A percentile compares a stretch with the other conserved stretches of the same genome.
Conservation (phyloP, 352 stramenopile genomes). For the Pythium scleroteichum region DNA sequence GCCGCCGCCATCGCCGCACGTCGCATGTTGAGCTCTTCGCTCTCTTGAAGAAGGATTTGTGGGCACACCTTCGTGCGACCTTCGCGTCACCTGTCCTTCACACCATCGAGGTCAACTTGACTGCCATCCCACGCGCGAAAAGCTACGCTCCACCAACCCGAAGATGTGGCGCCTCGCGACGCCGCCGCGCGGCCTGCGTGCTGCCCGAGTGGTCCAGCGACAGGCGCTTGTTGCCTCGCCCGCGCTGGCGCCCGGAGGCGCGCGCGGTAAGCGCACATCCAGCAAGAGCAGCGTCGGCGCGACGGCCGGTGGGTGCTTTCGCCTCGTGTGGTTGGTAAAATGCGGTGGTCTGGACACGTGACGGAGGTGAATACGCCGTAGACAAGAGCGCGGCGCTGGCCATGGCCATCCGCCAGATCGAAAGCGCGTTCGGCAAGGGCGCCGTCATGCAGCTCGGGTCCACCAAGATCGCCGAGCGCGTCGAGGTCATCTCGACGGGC, state of each 20-base stretch:
- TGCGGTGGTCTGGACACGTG: background rate
- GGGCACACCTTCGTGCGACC: slow-evolving; percentile 20
- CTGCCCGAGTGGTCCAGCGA: slow-evolving; percentile 6
- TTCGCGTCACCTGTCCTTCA: slow-evolving; percentile 26
- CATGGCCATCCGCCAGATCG: slow-evolving; percentile 95
- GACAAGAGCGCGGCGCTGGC: slow-evolving; percentile 88
- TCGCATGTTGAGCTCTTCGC: slow-evolving; percentile 13
- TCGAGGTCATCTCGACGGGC: slow-evolving; percentile 94
- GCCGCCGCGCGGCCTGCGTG: slow-evolving; percentile 1
- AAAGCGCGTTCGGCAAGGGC: slow-evolving; percentile 96
- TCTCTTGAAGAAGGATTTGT: slow-evolving; percentile 24
- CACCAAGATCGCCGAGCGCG: slow-evolving; percentile 84
- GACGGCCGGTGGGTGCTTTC: slow-evolving; percentile 9
- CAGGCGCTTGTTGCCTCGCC: slow-evolving; percentile 1
- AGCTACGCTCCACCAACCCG: background rate
- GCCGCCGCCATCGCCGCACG: background rate
- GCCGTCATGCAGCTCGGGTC: slow-evolving; percentile 96
- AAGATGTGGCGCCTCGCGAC: slow-evolving; percentile 23
- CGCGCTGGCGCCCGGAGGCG: background rate
- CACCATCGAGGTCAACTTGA: slow-evolving; percentile 25
- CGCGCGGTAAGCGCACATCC: slow-evolving; percentile 27
- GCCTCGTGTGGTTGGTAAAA: background rate
- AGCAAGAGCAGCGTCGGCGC: slow-evolving; percentile 21
- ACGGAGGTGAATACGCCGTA: slow-evolving; percentile 17
- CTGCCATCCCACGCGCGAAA: background rate